These are phyloP conservation scores for Alternaria rosae DNA, from an alignment of 2,329 filamentous ascomycete genomes.

Conservation along the genomic window DNA sequence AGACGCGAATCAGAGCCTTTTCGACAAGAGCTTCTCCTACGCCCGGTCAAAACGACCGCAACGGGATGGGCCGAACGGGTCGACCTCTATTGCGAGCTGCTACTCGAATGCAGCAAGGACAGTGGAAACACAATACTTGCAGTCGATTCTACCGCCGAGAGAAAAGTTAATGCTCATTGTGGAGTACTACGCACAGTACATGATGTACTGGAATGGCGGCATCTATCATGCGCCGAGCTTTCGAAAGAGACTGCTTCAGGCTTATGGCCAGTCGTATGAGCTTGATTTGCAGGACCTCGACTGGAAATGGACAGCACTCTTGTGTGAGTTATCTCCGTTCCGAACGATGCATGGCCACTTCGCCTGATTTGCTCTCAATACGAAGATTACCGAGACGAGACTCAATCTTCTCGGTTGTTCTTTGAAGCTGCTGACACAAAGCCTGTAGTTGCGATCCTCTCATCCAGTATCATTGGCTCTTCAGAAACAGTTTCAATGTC, in stretches of 20 bases:
- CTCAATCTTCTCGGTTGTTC: background rate
- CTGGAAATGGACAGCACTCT: conserved; percentile 53
- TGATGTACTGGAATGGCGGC: conserved; percentile 53
- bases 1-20: conserved; percentile 16
- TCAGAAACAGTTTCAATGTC: conserved; percentile 42
- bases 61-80: conserved; percentile 7
- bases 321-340: conserved; percentile 21
- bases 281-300: conserved; percentile 48
- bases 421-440: conserved; percentile 21
- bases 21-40: conserved; percentile 27
- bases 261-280: conserved; percentile 47
- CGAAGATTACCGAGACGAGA: background rate
- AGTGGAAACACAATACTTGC: conserved; percentile 41
- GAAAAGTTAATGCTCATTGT: conserved; percentile 39
- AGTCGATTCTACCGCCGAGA: conserved; percentile 48
- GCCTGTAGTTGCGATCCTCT: conserved; percentile 49
- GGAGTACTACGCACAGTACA: conserved; percentile 50
- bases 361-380: background rate
- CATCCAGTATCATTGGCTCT: conserved; percentile 54
- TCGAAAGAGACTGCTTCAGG: conserved; percentile 47
- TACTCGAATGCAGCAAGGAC: conserved; percentile 35
- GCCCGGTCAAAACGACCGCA: conserved; percentile 15
- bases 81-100: conserved; percentile 12
- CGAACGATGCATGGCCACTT: background rate
- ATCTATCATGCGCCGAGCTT: conserved; percentile 51